Percentiles rank a stretch among this genome's conserved stretches.
Evolutionary conservation across 2,329 filamentous ascomycete species (phyloP).

Genomic region (Cladosporium halotolerans): DNA sequence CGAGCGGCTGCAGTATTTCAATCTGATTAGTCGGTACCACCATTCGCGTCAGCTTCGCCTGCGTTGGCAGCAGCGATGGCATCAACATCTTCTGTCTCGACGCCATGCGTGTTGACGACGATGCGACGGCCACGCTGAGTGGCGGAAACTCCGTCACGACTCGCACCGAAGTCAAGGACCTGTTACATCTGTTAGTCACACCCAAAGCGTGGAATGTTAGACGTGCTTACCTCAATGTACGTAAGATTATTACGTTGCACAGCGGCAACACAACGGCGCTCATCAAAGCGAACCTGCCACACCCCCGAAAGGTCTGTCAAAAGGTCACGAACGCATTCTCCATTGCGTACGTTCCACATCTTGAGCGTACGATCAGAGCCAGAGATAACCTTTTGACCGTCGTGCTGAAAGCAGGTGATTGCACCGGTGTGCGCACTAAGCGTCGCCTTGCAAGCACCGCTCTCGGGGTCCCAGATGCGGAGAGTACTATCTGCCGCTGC

Average conservation of each 20-base stretch:
- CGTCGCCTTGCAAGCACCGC: slow-evolving; percentile 80
- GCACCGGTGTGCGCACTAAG: slow-evolving; percentile 91
- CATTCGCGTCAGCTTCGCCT: background rate
- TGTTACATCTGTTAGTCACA: slow-evolving; percentile 33
- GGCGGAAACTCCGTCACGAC: slow-evolving; percentile 74
- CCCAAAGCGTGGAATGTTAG: too few species aligned
- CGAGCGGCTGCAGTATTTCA: too few species aligned
- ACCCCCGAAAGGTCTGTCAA: slow-evolving; percentile 92
- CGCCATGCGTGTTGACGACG: slow-evolving; percentile 39
- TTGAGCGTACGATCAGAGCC: slow-evolving; percentile 93
- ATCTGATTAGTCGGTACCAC: background rate
- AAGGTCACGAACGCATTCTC: slow-evolving; percentile 86
- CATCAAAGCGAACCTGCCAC: slow-evolving; percentile 98
- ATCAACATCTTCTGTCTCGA: slow-evolving; percentile 30
- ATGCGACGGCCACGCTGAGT: slow-evolving; percentile 75
- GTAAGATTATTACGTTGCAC: slow-evolving; percentile 89
- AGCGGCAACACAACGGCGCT: slow-evolving; percentile 87
- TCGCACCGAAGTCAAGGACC: slow-evolving; percentile 96
- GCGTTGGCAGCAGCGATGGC: slow-evolving; percentile 12
- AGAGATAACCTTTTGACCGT: slow-evolving; percentile 92
- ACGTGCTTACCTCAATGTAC: slow-evolving; percentile 77
- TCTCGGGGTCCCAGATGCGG: slow-evolving; percentile 94
- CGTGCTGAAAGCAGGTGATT: slow-evolving; percentile 98
- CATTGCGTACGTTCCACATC: slow-evolving; percentile 95
- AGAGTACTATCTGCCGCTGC: slow-evolving; percentile 93